Evolutionary conservation across 1,284 basidiomycete species (phyloP), one percentile per base, ranked within the genome.

Genomic region (Ganoderma lingzhi): DNA sequence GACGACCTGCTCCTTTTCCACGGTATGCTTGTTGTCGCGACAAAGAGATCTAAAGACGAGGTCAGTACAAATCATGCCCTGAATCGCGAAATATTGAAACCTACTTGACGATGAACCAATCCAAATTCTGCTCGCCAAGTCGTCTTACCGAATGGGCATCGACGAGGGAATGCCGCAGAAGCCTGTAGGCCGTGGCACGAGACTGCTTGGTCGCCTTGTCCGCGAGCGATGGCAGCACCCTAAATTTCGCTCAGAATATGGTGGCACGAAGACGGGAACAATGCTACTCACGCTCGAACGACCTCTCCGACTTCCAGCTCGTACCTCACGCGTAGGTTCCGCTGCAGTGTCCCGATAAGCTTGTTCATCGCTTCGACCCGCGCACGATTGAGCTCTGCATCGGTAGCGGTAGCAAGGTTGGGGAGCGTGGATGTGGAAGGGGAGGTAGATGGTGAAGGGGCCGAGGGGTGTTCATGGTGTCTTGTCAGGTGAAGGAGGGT

Each of bases 1-100:
- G 75, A 99, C 90, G n/a, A 90, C 96, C 79, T 99, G 96, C 78
- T 98, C 95, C 77, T 96, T 94, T 83, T 99, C 97, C 2, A 92
- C 85, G 1, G 92, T 88, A 74, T 92, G 85, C 76, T 96, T 94
- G 77, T 90, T 91, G 78, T 98, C 97, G 19, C 96, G 90, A 1
- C 93, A 88, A 37, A 98, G 85, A 0, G 96, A 91, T 70, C 96
- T 96, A 68, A 37, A 15, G 64, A 69, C 70, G 6, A 5, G 1
- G 6, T 42, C 1, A 44, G n/a, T 23, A 53, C 48, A 53, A 28
- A 23, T 10, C 48, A 19, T 14, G 56, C 23, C 15, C 12, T 32
- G 17, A 39, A 35, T n/a, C 35, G 4, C 15, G 19, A 17, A n/a
- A 23, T 14, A 14, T 6, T 28, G 23, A 35, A 4, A 66, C 87